Percentiles rank a stretch among this genome's conserved stretches.
phyloP scores from a whole-genome alignment of 1,284 basidiomycete genomes.

The Boletus austroedulis region DNA sequence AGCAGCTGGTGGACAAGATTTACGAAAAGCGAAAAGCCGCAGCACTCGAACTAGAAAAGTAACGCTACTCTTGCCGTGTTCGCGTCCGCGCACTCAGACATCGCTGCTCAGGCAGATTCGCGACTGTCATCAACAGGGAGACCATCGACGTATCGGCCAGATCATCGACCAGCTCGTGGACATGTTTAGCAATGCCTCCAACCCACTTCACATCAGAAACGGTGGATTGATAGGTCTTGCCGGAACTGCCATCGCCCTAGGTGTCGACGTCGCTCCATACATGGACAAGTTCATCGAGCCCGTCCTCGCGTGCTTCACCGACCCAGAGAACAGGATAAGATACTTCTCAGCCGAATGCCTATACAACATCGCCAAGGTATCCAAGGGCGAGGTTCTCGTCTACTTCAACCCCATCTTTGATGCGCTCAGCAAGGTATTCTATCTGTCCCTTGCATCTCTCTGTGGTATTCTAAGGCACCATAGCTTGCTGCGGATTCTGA shows the following conservation, averaged over 20 bases:
- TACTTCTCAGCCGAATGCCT: constrained; percentile 98
- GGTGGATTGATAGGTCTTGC: constrained; percentile 97
- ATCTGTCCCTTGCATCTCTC: constrained; percentile 3
- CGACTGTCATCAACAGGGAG: constrained; percentile 79
- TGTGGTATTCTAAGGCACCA: constrained; percentile 13
- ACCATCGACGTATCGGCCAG: constrained; percentile 76
- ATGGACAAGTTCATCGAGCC: constrained; percentile 91
- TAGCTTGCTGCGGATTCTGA: constrained; percentile 97
- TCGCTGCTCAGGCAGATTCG: constrained; percentile 66
- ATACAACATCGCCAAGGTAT: constrained; percentile 98
- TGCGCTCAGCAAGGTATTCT: constrained; percentile 85
- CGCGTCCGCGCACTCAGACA: constrained; percentile 15
- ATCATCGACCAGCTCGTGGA: constrained; percentile 96
- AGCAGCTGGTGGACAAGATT: constrained; percentile 81
- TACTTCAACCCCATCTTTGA: constrained; percentile 99
- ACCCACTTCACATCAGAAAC: constrained; percentile 86
- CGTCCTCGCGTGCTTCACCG: constrained; percentile 90
- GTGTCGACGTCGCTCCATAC: constrained; percentile 89
- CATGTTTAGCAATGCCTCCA: constrained; percentile 80
- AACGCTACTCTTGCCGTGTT: constrained; percentile 19
- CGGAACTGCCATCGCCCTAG: constrained; percentile 93
- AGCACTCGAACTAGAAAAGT: constrained; percentile 95
- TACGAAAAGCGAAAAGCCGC: constrained; percentile 97
- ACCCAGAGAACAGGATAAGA: constrained; percentile 91
- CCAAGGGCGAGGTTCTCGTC: constrained; percentile 94